Conservation (phyloP, 2,329 filamentous ascomycete species). For the Hirsutella minnesotensis region DNA sequence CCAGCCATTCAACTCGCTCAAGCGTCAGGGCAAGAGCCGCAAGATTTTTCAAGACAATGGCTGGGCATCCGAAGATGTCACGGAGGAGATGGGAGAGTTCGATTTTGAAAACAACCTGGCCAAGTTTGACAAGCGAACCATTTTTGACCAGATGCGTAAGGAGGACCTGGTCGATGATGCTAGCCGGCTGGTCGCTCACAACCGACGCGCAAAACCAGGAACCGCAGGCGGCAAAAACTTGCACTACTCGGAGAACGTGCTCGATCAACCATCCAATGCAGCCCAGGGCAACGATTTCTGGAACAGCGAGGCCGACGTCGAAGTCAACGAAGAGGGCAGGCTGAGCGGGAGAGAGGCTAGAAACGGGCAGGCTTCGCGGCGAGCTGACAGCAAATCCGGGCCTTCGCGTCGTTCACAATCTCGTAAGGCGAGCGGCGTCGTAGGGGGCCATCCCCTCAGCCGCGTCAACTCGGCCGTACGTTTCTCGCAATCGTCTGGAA, state of each 20-base stretch:
- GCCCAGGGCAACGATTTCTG: constrained; percentile 44
- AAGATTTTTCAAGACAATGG: constrained; percentile 52
- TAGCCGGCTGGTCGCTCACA: constrained; percentile 82
- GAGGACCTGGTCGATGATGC: constrained; percentile 85
- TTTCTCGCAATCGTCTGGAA: constrained; percentile 17
- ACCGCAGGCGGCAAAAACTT: constrained; percentile 79
- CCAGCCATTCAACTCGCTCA: constrained; percentile 50
- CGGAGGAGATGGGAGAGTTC: constrained; percentile 88
- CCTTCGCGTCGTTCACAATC: constrained; percentile 40
- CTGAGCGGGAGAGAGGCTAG: constrained; percentile 37
- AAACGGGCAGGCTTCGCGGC: constrained; percentile 36
- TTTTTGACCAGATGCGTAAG: constrained; percentile 85
- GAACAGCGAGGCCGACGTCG: constrained; percentile 65
- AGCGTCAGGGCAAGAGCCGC: constrained; percentile 38
- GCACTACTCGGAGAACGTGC: constrained; percentile 83
- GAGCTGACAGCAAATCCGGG: constrained; percentile 40
- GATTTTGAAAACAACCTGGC: constrained; percentile 83
- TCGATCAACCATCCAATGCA: constrained; percentile 44
- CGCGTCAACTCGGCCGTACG: constrained; percentile 36
- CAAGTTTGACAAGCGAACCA: constrained; percentile 85
- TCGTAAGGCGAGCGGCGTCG: constrained; percentile 38
- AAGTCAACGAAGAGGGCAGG: constrained; percentile 32
- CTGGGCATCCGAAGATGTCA: constrained; percentile 93
- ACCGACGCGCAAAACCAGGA: constrained; percentile 56
- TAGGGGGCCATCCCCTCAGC: constrained; percentile 27